phyloP scores from a whole-genome alignment of 2,329 filamentous ascomycete genomes.

The Diatrype stigma region DNA sequence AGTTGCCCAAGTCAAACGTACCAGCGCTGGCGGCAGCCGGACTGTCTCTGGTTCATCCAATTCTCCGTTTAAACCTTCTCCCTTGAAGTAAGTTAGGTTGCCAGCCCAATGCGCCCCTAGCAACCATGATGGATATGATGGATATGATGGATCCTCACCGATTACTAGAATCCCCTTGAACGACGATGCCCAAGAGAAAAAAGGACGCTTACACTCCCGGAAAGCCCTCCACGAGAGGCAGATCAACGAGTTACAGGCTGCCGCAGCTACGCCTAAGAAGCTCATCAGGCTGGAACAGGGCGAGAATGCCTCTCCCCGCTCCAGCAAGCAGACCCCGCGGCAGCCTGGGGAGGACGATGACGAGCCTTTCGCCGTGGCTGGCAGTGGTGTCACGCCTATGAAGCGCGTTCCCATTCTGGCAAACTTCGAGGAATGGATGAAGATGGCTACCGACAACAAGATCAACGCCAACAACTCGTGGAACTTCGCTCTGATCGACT shows the following conservation, averaged over 20 bases:
- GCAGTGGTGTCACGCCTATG: conserved; percentile 83
- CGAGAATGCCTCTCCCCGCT: conserved; percentile 52
- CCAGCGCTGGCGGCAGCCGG: conserved; percentile 42
- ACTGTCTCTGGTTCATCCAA: conserved; percentile 43
- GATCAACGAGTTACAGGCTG: conserved; percentile 85
- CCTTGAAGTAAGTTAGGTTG: conserved; percentile 46
- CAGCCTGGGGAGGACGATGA: conserved; percentile 40
- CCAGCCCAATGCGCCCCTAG: conserved; percentile 3
- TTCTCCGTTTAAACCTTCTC: conserved; percentile 55
- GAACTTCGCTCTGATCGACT: conserved; percentile 99
- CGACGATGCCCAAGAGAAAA: conserved; percentile 91
- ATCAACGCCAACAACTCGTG: conserved; percentile 98
- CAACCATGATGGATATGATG: too few relatives aligned
- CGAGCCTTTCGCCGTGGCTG: conserved; percentile 62
- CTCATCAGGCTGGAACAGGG: conserved; percentile 55
- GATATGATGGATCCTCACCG: too few relatives aligned
- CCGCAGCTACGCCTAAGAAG: conserved; percentile 65
- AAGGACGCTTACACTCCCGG: conserved; percentile 78
- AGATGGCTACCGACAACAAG: conserved; percentile 99
- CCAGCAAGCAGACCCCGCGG: conserved; percentile 54
- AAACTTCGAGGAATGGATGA: conserved; percentile 99
- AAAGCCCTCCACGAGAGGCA: conserved; percentile 86
- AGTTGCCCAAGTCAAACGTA: conserved; percentile 51
- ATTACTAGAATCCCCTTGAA: conserved; percentile 79
- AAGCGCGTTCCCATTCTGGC: conserved; percentile 93